Conservation (phyloP, 805 yeast species). For the Spathaspora girioi region DNA sequence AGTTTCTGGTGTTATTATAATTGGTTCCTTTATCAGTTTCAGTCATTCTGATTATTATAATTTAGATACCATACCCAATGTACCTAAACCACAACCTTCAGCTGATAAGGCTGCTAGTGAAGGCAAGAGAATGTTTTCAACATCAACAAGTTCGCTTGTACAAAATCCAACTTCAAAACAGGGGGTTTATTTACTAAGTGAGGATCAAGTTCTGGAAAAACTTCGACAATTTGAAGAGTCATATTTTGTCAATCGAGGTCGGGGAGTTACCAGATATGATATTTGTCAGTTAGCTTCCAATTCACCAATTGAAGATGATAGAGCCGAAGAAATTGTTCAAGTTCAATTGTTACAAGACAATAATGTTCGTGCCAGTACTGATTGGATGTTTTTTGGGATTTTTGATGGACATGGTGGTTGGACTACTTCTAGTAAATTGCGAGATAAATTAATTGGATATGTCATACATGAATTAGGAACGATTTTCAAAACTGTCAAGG, state of each 20-base stretch:
- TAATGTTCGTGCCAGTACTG: constrained; percentile 48
- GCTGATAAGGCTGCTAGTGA: neutral
- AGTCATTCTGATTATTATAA: constrained; percentile 38
- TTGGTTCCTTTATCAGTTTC: constrained; percentile 39
- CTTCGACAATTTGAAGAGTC: constrained; percentile 77
- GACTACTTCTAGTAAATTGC: constrained; percentile 81
- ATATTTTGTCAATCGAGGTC: constrained; percentile 73
- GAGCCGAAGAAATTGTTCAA: constrained; percentile 76
- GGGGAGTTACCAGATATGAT: constrained; percentile 87
- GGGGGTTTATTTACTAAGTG: constrained; percentile 55
- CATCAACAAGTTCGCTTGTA: constrained; percentile 45
- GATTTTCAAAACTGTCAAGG: constrained; percentile 43
- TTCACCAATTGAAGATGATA: constrained; percentile 91
- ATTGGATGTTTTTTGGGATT: constrained; percentile 93
- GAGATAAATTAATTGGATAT: constrained; percentile 71
- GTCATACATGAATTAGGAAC: constrained; percentile 77
- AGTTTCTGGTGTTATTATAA: constrained; percentile 39
- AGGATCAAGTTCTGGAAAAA: constrained; percentile 66
- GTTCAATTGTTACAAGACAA: constrained; percentile 66
- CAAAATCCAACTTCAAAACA: constrained; percentile 43
- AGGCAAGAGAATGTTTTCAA: constrained; percentile 21
- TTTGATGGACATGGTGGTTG: constrained; percentile 98
- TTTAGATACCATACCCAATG: constrained; percentile 32
- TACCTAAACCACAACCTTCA: neutral
- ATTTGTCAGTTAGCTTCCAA: constrained; percentile 87